Evolutionary conservation across 768 basidiomycete species (phyloP), one percentile per base, ranked within the genome.

Genomic region (Ramaria rubella): DNA sequence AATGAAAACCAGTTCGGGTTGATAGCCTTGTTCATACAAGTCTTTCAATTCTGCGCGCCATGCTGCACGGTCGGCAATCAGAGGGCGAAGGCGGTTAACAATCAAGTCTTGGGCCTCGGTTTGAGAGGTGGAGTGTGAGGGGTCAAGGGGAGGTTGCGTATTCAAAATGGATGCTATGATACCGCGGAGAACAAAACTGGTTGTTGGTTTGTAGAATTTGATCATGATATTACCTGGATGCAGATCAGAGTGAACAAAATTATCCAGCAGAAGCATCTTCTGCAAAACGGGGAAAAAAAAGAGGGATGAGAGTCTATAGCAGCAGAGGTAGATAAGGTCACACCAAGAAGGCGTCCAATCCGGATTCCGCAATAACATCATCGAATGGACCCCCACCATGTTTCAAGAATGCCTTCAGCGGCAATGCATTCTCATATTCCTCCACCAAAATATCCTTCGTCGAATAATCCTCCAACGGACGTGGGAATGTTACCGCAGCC

Each of bases 201-300:
- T 87, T 1, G 82, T 79, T 8, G 87, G 81, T 67, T 89, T 90
- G 66, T 83, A 86, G 74, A 98, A 98, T 68, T 95, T 96, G 75
- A 99, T 83, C 86, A 96, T 90, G 70, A 97, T 94, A 68, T 98
- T 98, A 29, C 95, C 95, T 2, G 90, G 88, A 68, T 91, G 90
- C 21, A 92, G 80, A 66, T 92, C 90, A 3, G 89, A 78, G 68
- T 98, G 96, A 9, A 95, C 93, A 70, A 96, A 99, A 70, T 99
- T 98, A 70, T 99, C 96, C 44, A 99, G 75, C 1, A 99, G 75
- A 19, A 99, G 82, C 96, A 99, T 99, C 72, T 97, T 93, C 92
- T 97, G 63, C 1, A 14, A n/a, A 17, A 33, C 29, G n/a, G n/a
- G n/a, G n/a, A 7, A 19, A 33, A 60, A 6, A 55, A 17, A 30